Base-by-base conservation (phyloP, 768 basidiomycete species). In the Tulasnella sp. region DNA sequence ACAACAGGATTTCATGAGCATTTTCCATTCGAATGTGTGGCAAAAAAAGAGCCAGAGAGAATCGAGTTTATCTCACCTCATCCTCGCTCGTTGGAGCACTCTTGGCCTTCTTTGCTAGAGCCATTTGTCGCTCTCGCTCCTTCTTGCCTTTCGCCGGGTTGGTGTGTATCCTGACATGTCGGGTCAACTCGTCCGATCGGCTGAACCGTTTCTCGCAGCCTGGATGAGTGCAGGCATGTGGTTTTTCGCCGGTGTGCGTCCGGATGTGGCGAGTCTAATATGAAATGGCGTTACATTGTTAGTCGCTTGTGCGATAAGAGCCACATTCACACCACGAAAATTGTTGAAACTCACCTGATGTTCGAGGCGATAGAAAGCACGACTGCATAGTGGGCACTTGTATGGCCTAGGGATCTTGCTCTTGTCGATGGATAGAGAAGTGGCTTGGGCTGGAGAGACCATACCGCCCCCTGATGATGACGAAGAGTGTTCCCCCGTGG, bases 181-280 rank as follows among this genome's bases (percentile, higher is more conserved):
- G 81, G 27, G 95, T 99, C 64, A 99, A 82, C 73, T 99, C 95
- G 76, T 99, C 95, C n/a, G 90, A 92, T 61, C 95, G 85, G 17
- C 90, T 93, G 72, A 99, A 99, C 4, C 93, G 86, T 72, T 98
- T 99, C 73, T 96, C 94, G 79, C 95, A 99, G n/a, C 84, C 81
- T 3, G 89, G 83, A 70, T 85, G 89, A 1, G 83, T 85, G 79
- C 95, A 99, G 21, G 82, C 79, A 67, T 97, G 97, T 2, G 95
- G 95, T 67, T 96, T 97, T 74, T 99, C 95, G 68, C 95, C 95
- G 0, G 95, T 99, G 71, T 99, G 95, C 0, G 94, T 99, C 61
- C 95, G 86, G 56, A 97, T 96, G 69, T 99, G 95, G 63, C 95
- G 86, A 19, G 95, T 99, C 90, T 98, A 71, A 32, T n/a, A n/a